Conservation (phyloP, 805 yeast genomes). For the Kazachstania psychrophila region DNA sequence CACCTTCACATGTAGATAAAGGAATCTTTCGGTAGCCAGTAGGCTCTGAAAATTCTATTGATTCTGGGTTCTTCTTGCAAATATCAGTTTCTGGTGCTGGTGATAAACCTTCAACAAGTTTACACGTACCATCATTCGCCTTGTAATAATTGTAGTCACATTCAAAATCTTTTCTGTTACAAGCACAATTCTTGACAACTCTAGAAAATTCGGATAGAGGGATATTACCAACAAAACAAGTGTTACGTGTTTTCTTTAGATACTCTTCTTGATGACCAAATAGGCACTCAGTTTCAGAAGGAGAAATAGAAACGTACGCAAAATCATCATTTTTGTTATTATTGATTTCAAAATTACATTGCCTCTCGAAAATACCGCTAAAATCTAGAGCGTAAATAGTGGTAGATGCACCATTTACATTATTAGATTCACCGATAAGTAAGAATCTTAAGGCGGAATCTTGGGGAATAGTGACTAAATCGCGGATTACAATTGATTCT, state of each 20-base stretch:
- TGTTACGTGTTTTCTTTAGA: constrained; percentile 47
- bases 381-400: constrained; percentile 50
- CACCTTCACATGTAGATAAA: constrained; percentile 77
- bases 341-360: constrained; percentile 44
- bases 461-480: constrained; percentile 82
- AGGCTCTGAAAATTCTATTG: constrained; percentile 69
- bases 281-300: constrained; percentile 46
- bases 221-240: constrained; percentile 57
- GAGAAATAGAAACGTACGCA: constrained; percentile 54
- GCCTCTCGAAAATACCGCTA: constrained; percentile 39
- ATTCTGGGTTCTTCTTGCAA: constrained; percentile 45
- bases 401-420: constrained; percentile 38
- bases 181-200: constrained; percentile 59
- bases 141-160: constrained; percentile 82
- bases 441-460: constrained; percentile 80
- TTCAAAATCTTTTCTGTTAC: constrained; percentile 82
- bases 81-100: constrained; percentile 56
- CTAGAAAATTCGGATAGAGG: constrained; percentile 50
- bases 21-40: constrained; percentile 90
- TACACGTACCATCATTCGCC: constrained; percentile 74
- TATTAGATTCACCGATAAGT: constrained; percentile 45
- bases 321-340: constrained; percentile 46
- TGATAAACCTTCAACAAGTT: constrained; percentile 61
- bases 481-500: constrained; percentile 46
- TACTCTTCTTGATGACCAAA: constrained; percentile 64